Percentiles rank a stretch among this genome's conserved stretches.
Conservation (phyloP, 2,329 filamentous ascomycete species). For the Sclerotinia trifoliorum region DNA sequence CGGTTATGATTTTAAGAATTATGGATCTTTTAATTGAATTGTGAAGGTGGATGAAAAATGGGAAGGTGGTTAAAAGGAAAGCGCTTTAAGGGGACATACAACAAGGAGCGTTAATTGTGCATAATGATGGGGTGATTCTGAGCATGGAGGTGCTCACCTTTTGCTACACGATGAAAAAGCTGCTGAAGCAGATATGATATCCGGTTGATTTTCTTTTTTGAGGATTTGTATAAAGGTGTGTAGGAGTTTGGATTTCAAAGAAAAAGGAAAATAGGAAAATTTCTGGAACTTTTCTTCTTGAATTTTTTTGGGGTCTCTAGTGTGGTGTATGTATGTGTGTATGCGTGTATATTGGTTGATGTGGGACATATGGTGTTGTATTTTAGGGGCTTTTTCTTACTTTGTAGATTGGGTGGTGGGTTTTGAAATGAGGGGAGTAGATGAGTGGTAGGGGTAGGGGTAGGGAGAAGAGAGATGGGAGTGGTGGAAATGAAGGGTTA, state of each 20-base stretch:
- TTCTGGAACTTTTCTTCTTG: not conserved
- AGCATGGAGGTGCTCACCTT: not conserved
- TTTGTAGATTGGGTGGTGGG: not conserved
- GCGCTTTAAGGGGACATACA: not conserved
- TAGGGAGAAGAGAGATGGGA: not conserved
- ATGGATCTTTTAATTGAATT: conserved; percentile 13
- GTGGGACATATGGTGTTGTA: too few species aligned
- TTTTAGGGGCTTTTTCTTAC: not conserved
- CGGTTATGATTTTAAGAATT: conserved; percentile 19
- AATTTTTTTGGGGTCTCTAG: too few species aligned
- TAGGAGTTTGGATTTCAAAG: not conserved
- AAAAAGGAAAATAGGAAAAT: not conserved
- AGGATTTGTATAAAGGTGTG: not conserved
- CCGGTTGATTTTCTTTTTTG: not conserved
- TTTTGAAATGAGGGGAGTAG: not conserved
- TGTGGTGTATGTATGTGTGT: too few species aligned
- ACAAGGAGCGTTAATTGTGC: not conserved
- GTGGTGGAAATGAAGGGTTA: too few species aligned
- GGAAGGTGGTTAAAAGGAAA: not conserved
- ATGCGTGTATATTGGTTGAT: too few species aligned
- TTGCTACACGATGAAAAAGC: not conserved
- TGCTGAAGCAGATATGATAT: conserved; percentile 6
- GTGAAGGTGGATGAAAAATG: not conserved
- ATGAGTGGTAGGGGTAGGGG: too few species aligned
- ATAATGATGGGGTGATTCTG: not conserved